Evolutionary conservation across 352 stramenopile species (phyloP), one percentile per base, ranked within the genome.

Genomic region (Blastocystis sp.): DNA sequence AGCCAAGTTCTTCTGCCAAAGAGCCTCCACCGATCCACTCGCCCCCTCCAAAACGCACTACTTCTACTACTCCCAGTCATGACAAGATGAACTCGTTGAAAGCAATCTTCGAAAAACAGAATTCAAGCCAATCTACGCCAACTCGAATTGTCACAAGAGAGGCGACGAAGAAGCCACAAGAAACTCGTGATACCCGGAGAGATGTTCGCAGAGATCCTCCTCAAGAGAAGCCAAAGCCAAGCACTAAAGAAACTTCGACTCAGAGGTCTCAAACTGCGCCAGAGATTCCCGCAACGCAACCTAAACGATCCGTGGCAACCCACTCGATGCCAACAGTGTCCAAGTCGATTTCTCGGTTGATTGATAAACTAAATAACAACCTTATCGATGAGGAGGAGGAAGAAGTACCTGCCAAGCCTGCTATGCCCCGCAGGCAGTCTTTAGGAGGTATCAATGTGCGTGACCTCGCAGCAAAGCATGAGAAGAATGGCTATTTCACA

Each of bases 381-480:
- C 13, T 59, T n/a, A n/a, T n/a, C 13, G 50, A 59, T 11, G 30
- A 26, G 13, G 9, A 64, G 53, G 18, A 20, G n/a, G 47, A 66
- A 3, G 73, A 85, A 13, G 43, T 39, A 18, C 26, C 47, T 6
- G 45, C 43, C 37, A 59, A 59, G 50, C 73, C 53, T 37, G 73
- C 43, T 3, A 39, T 85, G 73, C 73, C 73, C 18, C 73, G 73
- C 34, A n/a, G 73, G 8, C 73, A 85, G 50, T 85, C 73, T 5
- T 18, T 85, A 20, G 73, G 73, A 18, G 73, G 73, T 0, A 53
- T 85, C 0, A 68, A 26, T 7, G 73, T 85, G 47, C 18, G 34
- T 16, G 73, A 85, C 34, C 56, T 85, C 1, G 73, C 73, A 3
- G 30, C 73, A 16, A 85, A 68, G 37, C 73, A 85, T 55, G 73